Base-by-base conservation (phyloP, 1,139 yeast species). In the Lodderomyces metapsilosis region DNA sequence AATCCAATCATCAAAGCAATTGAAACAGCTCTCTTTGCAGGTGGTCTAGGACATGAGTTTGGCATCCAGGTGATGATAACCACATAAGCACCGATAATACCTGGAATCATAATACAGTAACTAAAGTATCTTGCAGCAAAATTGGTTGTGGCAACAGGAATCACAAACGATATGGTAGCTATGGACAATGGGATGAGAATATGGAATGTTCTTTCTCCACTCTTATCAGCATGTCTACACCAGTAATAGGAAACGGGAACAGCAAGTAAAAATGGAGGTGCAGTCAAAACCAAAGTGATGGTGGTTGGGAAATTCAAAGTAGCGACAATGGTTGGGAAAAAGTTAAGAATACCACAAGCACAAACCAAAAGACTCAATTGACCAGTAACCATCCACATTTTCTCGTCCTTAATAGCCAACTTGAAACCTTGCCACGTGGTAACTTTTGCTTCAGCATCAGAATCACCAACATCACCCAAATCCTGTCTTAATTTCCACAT, bases 81-180 rank as follows among this genome's bases (percentile, higher is more conserved):
- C 15, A 80, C 76, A 55, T 76, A 79, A 0, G 82, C 71, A 53
- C 81, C 75, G 54, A 78, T 78, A 41, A 78, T 58, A 1, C 78
- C 70, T 28, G 82, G 82, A 43, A 79, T 74, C 81, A 79, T 76
- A 43, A 79, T 62, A 57, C 81, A 75, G 83, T 79, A 78, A 34
- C 83, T 75, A 47, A 78, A 76, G 50, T 79, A 79, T 45, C 84
- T 64, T 2, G 83, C 82, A 4, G 78, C 84, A 2, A 76, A 73
- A 51, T 78, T 76, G 43, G 74, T 59, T 1, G 82, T 75, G 2
- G 83, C 61, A n/a, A 75, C 80, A 1, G 81, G 68, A 32, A 79
- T 78, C 42, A 79, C 71, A 52, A 78, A 79, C 0, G 82, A 69
- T 3, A 67, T 52, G 48, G 78, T 55, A 0, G 83, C 60, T 4